Percentiles rank a stretch among this genome's conserved stretches.
Conservation (phyloP, 805 yeast species). For the Danielia reshetovae region DNA sequence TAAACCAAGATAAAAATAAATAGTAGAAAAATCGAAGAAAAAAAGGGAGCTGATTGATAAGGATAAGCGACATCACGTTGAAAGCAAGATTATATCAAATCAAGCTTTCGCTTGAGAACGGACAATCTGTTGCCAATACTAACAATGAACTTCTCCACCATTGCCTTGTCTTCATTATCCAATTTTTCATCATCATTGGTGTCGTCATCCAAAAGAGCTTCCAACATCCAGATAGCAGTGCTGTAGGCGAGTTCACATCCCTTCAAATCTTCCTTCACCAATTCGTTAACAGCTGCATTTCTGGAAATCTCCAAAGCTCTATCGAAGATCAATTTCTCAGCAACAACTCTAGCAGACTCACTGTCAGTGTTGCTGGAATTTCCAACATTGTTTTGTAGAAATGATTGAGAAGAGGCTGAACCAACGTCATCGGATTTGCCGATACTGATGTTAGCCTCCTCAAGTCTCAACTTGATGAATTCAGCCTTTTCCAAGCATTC, state of each 20-base stretch:
- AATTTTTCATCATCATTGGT: slow-evolving; percentile 38
- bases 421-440: slow-evolving; percentile 7
- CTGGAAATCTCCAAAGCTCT: slow-evolving; percentile 91
- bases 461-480: slow-evolving; percentile 54
- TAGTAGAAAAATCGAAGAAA: slow-evolving; percentile 3
- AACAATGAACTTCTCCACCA: slow-evolving; percentile 76
- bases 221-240: slow-evolving; percentile 93
- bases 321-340: slow-evolving; percentile 86
- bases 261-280: slow-evolving; percentile 64
- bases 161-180: slow-evolving; percentile 67
- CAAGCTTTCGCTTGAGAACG: slow-evolving; percentile 59
- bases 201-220: slow-evolving; percentile 65
- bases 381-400: background rate
- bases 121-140: slow-evolving; percentile 78
- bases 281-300: slow-evolving; percentile 85
- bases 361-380: slow-evolving; percentile 7
- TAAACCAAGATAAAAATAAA: slow-evolving; percentile 4
- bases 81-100: slow-evolving; percentile 17
- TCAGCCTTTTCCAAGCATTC: slow-evolving; percentile 89
- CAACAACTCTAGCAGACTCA: slow-evolving; percentile 37
- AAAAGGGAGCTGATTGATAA: background rate
- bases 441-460: slow-evolving; percentile 43
- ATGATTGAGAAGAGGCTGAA: background rate
- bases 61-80: background rate
- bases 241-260: slow-evolving; percentile 88